A percentile compares a stretch with the other conserved stretches of the same genome.
Conservation (phyloP, 1,284 basidiomycete genomes). For the Vanrija humicola region DNA sequence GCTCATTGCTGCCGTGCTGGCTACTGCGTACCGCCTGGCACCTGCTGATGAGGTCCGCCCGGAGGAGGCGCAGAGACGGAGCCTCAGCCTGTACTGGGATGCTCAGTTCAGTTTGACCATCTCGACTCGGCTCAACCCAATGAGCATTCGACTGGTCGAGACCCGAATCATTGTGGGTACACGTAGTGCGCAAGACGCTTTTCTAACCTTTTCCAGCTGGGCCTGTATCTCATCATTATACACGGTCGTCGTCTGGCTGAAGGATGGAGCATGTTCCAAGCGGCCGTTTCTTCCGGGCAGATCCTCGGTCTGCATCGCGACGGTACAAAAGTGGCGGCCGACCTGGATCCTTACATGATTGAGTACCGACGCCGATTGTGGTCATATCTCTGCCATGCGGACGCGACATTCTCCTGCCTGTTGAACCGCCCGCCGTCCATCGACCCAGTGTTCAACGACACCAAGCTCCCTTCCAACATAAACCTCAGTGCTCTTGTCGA, state of each 20-base stretch:
- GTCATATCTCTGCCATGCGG: slow-evolving; percentile 89
- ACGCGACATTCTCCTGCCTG: slow-evolving; percentile 76
- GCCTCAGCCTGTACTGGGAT: slow-evolving; percentile 82
- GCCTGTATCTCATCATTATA: slow-evolving; percentile 76
- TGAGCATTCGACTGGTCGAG: slow-evolving; percentile 81
- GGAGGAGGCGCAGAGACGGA: slow-evolving; percentile 64
- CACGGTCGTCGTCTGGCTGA: slow-evolving; percentile 54
- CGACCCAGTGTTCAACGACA: slow-evolving; percentile 34
- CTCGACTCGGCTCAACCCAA: slow-evolving; percentile 76
- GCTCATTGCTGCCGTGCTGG: slow-evolving; percentile 82
- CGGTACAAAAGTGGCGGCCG: slow-evolving; percentile 60
- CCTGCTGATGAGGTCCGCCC: slow-evolving; percentile 75
- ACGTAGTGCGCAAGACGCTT: neutral
- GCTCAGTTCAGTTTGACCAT: slow-evolving; percentile 6
- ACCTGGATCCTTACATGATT: slow-evolving; percentile 60
- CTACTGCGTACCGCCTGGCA: slow-evolving; percentile 77
- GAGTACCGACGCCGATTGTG: slow-evolving; percentile 89
- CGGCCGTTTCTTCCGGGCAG: slow-evolving; percentile 83
- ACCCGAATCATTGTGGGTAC: slow-evolving; percentile 69
- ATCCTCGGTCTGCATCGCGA: slow-evolving; percentile 88
- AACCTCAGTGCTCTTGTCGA: slow-evolving; percentile 58
- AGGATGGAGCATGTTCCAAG: slow-evolving; percentile 89
- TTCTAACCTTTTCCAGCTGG: slow-evolving; percentile 57
- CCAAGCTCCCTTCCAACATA: slow-evolving; percentile 65
- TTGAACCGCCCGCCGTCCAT: slow-evolving; percentile 76